A percentile compares a stretch with the other conserved stretches of the same genome.
These are phyloP conservation scores for Penicillium angulare DNA, from an alignment of 495 filamentous ascomycete genomes.

Conservation along the genomic window DNA sequence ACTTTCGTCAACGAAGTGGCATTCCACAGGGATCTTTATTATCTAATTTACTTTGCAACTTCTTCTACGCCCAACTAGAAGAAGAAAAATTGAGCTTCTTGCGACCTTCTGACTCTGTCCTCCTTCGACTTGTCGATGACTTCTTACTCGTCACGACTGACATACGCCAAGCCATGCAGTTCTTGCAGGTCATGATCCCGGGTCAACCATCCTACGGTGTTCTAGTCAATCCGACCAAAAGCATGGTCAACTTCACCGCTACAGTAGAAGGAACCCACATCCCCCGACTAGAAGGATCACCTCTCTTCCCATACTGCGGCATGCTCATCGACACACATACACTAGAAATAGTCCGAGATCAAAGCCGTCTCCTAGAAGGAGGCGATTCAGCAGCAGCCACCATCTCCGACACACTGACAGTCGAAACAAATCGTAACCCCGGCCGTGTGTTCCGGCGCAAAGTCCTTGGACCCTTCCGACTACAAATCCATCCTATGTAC, in stretches of 20 bases:
- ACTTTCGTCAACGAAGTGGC: slow-evolving; percentile 81
- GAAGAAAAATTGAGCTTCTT: slow-evolving; percentile 65
- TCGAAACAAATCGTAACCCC: slow-evolving; percentile 66
- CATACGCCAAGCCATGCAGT: slow-evolving; percentile 58
- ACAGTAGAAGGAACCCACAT: slow-evolving; percentile 55
- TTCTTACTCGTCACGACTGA: slow-evolving; percentile 84
- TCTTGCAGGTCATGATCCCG: slow-evolving; percentile 74
- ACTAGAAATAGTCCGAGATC: slow-evolving; percentile 68
- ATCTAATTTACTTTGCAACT: slow-evolving; percentile 84
- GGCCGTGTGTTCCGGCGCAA: slow-evolving; percentile 78
- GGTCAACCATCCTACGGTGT: slow-evolving; percentile 81
- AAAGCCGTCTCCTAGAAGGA: slow-evolving; percentile 48
- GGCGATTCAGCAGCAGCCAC: slow-evolving; percentile 35
- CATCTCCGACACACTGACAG: slow-evolving; percentile 64
- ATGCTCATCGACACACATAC: slow-evolving; percentile 70
- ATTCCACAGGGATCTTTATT: slow-evolving; percentile 92
- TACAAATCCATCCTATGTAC: slow-evolving; percentile 85
- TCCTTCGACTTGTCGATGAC: slow-evolving; percentile 86
- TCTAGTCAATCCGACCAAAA: slow-evolving; percentile 72
- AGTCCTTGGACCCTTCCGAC: slow-evolving; percentile 75
- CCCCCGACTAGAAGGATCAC: slow-evolving; percentile 43
- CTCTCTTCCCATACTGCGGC: slow-evolving; percentile 85
- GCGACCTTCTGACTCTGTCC: slow-evolving; percentile 53
- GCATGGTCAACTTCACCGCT: slow-evolving; percentile 81
- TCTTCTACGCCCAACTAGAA: slow-evolving; percentile 91